Percentiles rank a stretch among this genome's conserved stretches.
Evolutionary conservation across 1,284 basidiomycete genomes (phyloP).

Genomic region (Microstroma glucosiphilum): DNA sequence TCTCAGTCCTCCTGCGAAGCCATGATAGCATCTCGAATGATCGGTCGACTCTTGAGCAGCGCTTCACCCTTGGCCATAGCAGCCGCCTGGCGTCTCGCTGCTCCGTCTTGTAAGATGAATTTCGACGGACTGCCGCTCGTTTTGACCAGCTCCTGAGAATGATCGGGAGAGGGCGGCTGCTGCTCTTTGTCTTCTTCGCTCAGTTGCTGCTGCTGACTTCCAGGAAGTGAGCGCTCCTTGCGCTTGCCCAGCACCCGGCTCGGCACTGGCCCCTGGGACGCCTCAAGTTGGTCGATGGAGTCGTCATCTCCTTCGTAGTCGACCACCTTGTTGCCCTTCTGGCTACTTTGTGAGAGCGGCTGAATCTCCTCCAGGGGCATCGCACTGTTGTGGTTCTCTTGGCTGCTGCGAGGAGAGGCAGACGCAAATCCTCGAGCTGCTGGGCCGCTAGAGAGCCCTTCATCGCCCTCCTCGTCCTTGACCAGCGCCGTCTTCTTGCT

Average conservation of each 20-base stretch:
- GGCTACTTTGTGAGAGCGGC: background rate
- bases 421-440: background rate
- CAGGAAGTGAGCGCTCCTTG: background rate
- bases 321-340: background rate
- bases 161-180: no score
- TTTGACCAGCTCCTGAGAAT: no score
- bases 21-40: no score
- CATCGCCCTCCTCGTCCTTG: no score
- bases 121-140: no score
- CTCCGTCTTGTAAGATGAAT: no score
- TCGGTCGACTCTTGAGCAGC: no score
- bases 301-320: background rate
- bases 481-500: background rate
- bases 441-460: background rate
- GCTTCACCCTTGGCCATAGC: no score
- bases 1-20: no score
- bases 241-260: constrained; percentile 1
- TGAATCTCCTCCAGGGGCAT: background rate
- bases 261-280: background rate
- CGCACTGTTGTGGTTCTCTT: background rate
- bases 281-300: background rate
- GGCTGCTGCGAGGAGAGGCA: background rate
- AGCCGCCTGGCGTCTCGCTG: no score
- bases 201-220: no score
- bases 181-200: no score